Evolutionary conservation across 2,329 filamentous ascomycete genomes (phyloP).

Genomic region (Tricladium varicosporioides): DNA sequence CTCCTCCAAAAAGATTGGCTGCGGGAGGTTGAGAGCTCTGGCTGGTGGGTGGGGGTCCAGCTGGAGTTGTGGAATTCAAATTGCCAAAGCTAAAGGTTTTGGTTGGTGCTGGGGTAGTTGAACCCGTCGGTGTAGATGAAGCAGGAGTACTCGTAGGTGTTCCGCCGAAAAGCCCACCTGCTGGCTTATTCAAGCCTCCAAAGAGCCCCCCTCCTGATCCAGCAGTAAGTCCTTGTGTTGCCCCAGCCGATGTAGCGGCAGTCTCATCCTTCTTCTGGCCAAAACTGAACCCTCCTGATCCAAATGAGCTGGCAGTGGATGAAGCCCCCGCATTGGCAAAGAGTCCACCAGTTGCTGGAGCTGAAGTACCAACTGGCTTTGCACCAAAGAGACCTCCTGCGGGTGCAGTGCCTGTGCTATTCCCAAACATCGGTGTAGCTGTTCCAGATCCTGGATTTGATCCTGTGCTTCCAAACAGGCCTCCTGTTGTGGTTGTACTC

Average conservation of each 20-base stretch:
- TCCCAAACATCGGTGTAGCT: constrained; percentile 26
- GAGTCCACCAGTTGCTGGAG: constrained; percentile 31
- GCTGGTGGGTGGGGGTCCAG: constrained; percentile 32
- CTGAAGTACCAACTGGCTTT: constrained; percentile 17
- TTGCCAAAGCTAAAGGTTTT: constrained; percentile 20
- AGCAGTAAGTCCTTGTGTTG: not conserved
- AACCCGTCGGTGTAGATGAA: constrained; percentile 23
- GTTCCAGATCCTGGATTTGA: constrained; percentile 21
- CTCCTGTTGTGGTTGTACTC: constrained; percentile 5
- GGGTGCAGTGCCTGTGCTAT: constrained; percentile 31
- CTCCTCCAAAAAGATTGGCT: constrained; percentile 14
- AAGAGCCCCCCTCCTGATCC: constrained; percentile 5
- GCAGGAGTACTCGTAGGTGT: not conserved
- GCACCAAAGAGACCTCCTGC: constrained; percentile 23
- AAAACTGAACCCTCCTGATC: constrained; percentile 12
- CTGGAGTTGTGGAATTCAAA: constrained; percentile 31
- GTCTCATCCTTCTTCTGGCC: constrained; percentile 10
- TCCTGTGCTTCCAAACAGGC: constrained; percentile 17
- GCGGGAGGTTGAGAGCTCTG: not conserved
- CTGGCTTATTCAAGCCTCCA: constrained; percentile 1
- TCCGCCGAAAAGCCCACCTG: constrained; percentile 10
- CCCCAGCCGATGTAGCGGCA: not conserved
- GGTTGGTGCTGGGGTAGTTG: constrained; percentile 28
- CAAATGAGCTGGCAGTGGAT: not conserved
- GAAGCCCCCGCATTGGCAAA: constrained; percentile 25